Evolutionary conservation across 2,329 filamentous ascomycete genomes (phyloP).

Genomic region (Davidsoniella neocaledoniae): DNA sequence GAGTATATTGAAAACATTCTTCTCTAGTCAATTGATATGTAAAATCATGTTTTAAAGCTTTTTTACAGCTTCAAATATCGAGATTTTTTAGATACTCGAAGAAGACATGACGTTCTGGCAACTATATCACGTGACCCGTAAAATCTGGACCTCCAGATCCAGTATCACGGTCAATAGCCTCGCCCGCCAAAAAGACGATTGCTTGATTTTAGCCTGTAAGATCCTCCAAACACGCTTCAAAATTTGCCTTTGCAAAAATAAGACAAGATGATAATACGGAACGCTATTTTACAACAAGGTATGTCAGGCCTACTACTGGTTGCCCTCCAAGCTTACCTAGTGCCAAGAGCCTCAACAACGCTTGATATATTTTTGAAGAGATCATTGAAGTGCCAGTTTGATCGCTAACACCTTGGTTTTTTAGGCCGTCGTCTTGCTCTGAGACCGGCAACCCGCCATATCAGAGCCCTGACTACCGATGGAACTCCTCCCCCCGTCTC

Average conservation of each 20-base stretch:
- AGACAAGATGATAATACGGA: conserved; percentile 37
- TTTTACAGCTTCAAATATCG: too few species aligned
- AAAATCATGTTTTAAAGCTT: too few species aligned
- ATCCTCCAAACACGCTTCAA: too few species aligned
- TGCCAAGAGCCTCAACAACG: not conserved
- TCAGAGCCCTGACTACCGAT: conserved; percentile 5
- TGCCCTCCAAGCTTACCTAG: not conserved
- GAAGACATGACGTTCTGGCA: not conserved
- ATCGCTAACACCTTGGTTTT: not conserved
- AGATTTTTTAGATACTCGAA: too few species aligned
- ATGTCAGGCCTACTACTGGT: conserved; percentile 15
- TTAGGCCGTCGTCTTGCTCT: conserved; percentile 7
- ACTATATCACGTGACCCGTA: conserved; percentile 10
- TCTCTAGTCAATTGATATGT: too few species aligned
- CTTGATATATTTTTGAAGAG: not conserved
- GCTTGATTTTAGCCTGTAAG: not conserved
- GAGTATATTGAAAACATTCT: too few species aligned
- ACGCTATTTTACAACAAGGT: conserved; percentile 37
- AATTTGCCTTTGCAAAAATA: too few species aligned
- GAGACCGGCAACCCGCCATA: not conserved
- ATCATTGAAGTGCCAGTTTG: not conserved
- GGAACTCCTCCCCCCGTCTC: not conserved
- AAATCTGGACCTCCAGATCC: conserved; percentile 2
- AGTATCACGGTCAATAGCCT: conserved; percentile 15
- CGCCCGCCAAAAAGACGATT: conserved; percentile 4